A percentile compares a stretch with the other conserved stretches of the same genome.
Evolutionary conservation across 179 eudicot genomes (phyloP).

Genomic region (Carnegiea gigantea): DNA sequence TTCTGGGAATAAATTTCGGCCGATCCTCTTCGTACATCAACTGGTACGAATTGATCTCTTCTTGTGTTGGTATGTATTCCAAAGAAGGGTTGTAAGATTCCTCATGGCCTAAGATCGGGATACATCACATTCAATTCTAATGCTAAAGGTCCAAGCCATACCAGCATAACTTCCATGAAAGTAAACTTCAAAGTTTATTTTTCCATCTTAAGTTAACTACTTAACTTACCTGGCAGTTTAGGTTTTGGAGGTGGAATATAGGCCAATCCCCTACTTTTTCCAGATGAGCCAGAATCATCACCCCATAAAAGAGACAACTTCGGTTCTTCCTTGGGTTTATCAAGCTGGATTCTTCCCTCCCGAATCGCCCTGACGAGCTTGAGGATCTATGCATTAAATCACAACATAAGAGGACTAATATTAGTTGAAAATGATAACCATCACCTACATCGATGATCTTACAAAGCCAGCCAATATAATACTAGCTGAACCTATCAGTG

Average conservation of each 20-base stretch:
- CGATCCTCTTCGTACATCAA: slow-evolving; percentile 96
- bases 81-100: slow-evolving; percentile 88
- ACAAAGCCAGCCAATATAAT: background rate
- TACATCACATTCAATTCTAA: background rate
- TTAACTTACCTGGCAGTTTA: slow-evolving; percentile 70
- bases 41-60: slow-evolving; percentile 80
- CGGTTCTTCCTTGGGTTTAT: slow-evolving; percentile 79
- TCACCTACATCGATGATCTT: background rate
- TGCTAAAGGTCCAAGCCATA: background rate
- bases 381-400: slow-evolving; percentile 46
- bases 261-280: slow-evolving; percentile 65
- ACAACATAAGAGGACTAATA: slow-evolving; percentile 6
- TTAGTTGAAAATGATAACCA: background rate
- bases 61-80: slow-evolving; percentile 89
- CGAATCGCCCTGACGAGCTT: slow-evolving; percentile 72
- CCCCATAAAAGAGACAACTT: slow-evolving; percentile 67
- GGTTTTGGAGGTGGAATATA: slow-evolving; percentile 93
- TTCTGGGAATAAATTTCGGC: slow-evolving; percentile 82
- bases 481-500: background rate
- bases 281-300: slow-evolving; percentile 63
- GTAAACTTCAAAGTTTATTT: background rate
- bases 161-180: background rate
- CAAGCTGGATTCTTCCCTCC: slow-evolving; percentile 80
- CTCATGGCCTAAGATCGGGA: slow-evolving; percentile 66
- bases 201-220: background rate